These are phyloP conservation scores for Neurospora crassa DNA, from an alignment of 2,329 filamentous ascomycete genomes.

Conservation along the genomic window DNA sequence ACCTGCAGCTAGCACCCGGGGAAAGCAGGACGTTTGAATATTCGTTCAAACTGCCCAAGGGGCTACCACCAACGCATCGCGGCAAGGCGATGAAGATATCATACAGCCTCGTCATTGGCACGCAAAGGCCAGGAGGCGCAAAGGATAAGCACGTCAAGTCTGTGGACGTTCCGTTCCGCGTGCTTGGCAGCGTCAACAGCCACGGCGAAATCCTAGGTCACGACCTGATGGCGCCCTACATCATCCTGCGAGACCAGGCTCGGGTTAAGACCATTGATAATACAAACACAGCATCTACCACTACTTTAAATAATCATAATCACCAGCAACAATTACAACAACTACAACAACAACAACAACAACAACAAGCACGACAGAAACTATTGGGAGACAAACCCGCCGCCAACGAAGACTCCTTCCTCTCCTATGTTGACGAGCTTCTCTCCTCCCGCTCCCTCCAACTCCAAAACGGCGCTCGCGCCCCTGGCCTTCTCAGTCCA, in stretches of 20 bases:
- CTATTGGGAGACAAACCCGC: slow-evolving; percentile 13
- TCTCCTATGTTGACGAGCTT: slow-evolving; percentile 68
- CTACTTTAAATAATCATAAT: slow-evolving; percentile 17
- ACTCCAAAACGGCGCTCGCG: slow-evolving; percentile 39
- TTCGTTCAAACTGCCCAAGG: slow-evolving; percentile 73
- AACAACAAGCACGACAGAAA: background rate
- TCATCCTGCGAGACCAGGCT: slow-evolving; percentile 77
- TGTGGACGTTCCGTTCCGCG: slow-evolving; percentile 87
- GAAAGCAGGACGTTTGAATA: slow-evolving; percentile 86
- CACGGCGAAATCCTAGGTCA: slow-evolving; percentile 85
- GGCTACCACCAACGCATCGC: slow-evolving; percentile 82
- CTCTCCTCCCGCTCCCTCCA: slow-evolving; percentile 37
- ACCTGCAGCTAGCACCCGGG: slow-evolving; percentile 76
- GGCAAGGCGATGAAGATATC: slow-evolving; percentile 90
- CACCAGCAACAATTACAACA: slow-evolving; percentile 13
- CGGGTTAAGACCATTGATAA: slow-evolving; percentile 46
- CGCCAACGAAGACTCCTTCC: slow-evolving; percentile 54
- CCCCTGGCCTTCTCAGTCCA: slow-evolving; percentile 60
- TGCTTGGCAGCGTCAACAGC: slow-evolving; percentile 85
- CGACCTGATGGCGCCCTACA: slow-evolving; percentile 89
- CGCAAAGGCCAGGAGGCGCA: slow-evolving; percentile 70
- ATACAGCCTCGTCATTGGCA: slow-evolving; percentile 86
- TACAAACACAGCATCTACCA: slow-evolving; percentile 10
- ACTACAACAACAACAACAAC: slow-evolving; percentile 4
- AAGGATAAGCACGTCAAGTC: slow-evolving; percentile 78